Base-by-base conservation (phyloP, 306 rosid genomes). In the Echinosophora koreensis region DNA sequence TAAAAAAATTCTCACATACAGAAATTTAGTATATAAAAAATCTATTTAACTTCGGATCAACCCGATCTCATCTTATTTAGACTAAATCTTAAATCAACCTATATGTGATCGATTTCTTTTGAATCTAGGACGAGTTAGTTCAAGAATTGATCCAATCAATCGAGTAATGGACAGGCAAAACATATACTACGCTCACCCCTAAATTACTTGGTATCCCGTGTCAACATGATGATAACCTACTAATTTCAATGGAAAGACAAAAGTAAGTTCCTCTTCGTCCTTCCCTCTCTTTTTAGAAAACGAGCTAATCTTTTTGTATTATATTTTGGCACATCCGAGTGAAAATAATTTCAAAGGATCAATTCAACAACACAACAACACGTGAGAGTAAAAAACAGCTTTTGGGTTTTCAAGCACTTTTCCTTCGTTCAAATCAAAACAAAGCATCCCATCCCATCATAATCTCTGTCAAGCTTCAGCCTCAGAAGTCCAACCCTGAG, bases 281-380 rank as follows among this genome's bases (percentile, higher is more conserved):
- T 51, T n/a, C n/a, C n/a, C 27, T 41, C 73, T 38, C 28, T 50
- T 83, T 22, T 10, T 10, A 18, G 85, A 76, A 81, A 89, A 8
- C 58, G 16, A 81, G 74, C 71, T 49, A 7, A 32, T 8, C 87
- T 86, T 84, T 80, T 86, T 81, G 80, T 81, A 62, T 81, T 74
- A 82, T 74, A 82, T 77, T 90, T 83, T 79, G 78, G 87, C 76
- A 66, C 83, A 83, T 76, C 59, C 67, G 51, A 60, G 22, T 68
- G 67, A 76, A 79, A 63, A 73, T 62, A 77, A 46, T 73, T 85
- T 38, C 62, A 85, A 84, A 73, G 82, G 75, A 78, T 67, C 55
- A 85, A 78, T 64, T 47, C 59, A 62, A 85, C 79, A 60, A 54
- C 68, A 75, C 59, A 62, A 85, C 79, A 60, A 54, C 68, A 75